phyloP scores from a whole-genome alignment of 176 grass and related monocot species.

The Panicum miliaceum region DNA sequence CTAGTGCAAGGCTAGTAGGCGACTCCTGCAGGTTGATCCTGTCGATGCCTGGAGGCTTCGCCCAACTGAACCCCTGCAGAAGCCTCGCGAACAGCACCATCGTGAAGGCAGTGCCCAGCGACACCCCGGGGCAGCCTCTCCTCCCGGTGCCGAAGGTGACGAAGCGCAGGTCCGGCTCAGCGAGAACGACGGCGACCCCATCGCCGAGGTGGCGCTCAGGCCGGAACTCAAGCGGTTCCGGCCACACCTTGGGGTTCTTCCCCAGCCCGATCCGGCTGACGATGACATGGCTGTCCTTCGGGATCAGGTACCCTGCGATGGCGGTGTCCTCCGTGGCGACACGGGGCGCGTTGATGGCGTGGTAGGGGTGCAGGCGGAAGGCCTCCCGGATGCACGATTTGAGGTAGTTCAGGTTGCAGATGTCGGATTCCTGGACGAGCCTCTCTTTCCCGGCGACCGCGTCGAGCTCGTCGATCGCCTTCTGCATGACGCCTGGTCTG shows the following conservation, averaged over 20 bases:
- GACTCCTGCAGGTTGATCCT: neutral
- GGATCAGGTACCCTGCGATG: conserved; percentile 43
- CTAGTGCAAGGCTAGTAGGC: conserved; percentile 17
- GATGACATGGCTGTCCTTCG: conserved; percentile 34
- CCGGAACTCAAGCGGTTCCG: neutral
- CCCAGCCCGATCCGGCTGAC: conserved; percentile 24
- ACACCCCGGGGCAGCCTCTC: conserved; percentile 31
- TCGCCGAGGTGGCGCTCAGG: conserved; percentile 14
- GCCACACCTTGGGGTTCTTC: conserved; percentile 38
- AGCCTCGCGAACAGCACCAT: conserved; percentile 48
- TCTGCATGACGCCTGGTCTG: conserved; percentile 21
- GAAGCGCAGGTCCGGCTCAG: conserved; percentile 39
- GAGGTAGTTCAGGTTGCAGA: conserved; percentile 17
- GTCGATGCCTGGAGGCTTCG: neutral
- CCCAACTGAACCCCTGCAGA: conserved; percentile 54
- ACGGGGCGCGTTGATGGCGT: conserved; percentile 30
- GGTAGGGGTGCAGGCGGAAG: conserved; percentile 40
- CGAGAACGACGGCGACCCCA: neutral
- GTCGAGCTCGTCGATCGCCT: conserved; percentile 24
- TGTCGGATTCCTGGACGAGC: conserved; percentile 28
- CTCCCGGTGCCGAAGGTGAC: conserved; percentile 49
- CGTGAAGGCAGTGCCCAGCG: conserved; percentile 20
- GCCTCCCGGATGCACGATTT: conserved; percentile 29
- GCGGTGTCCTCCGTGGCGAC: conserved; percentile 1
- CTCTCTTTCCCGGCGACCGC: conserved; percentile 8